These are phyloP conservation scores for Cryptococcus amylolentus DNA, from an alignment of 1,284 basidiomycete genomes.

Conservation along the genomic window DNA sequence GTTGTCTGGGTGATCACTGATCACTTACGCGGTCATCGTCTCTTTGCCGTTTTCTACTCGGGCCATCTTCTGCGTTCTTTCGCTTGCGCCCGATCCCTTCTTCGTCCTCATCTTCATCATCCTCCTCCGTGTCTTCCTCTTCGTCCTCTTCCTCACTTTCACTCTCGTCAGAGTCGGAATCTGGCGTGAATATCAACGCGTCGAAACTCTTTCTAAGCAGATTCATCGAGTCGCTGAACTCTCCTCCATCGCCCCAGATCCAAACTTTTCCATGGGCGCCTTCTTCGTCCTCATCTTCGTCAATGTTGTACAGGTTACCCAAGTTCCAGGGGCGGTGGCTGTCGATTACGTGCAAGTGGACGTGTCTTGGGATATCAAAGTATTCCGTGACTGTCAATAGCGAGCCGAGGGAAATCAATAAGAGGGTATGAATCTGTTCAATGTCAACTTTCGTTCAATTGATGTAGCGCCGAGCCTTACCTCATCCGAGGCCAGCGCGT, in stretches of 20 bases:
- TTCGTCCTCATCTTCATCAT: slow-evolving; percentile 43
- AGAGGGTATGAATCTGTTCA: slow-evolving; percentile 76
- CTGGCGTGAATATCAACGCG: slow-evolving; percentile 54
- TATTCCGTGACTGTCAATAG: slow-evolving; percentile 73
- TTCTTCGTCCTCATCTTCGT: slow-evolving; percentile 42
- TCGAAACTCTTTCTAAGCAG: slow-evolving; percentile 55
- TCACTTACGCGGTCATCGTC: slow-evolving; percentile 29
- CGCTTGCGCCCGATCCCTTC: slow-evolving; percentile 53
- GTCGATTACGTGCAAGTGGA: slow-evolving; percentile 89
- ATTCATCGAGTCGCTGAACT: slow-evolving; percentile 39
- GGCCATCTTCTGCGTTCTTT: slow-evolving; percentile 35
- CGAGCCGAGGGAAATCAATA: slow-evolving; percentile 89
- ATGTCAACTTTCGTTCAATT: slow-evolving; percentile 3
- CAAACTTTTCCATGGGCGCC: slow-evolving; percentile 57
- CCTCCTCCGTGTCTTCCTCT: slow-evolving; percentile 47
- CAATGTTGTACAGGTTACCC: slow-evolving; percentile 74
- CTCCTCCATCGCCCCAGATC: slow-evolving; percentile 86
- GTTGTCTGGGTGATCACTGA: not conserved
- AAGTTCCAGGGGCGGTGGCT: slow-evolving; percentile 88
- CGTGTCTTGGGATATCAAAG: slow-evolving; percentile 46
- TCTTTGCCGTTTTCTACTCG: slow-evolving; percentile 26
- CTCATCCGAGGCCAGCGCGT: slow-evolving; percentile 66
- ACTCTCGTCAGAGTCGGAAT: slow-evolving; percentile 32
- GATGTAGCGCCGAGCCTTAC: slow-evolving; percentile 52
- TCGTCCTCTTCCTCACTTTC: slow-evolving; percentile 39